Evolutionary conservation across 257 asterid species (phyloP), one percentile per base, ranked within the genome.

Genomic region (Solanum lycopersicoides): DNA sequence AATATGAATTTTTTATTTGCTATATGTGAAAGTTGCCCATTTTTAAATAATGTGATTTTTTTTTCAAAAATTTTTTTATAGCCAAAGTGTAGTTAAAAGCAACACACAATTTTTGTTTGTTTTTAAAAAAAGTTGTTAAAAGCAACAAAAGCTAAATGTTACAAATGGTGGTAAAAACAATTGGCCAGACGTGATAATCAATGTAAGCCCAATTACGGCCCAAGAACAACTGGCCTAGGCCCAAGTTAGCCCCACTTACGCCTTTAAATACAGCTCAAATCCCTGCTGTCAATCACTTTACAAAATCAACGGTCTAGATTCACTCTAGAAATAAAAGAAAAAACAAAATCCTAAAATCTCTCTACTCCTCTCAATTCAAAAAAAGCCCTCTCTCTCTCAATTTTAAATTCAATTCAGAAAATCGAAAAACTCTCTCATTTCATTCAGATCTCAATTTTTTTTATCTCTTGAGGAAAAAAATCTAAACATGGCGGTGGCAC

Each of bases 401-500:
- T 34, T 68, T 41, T 25, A 59, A 59, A 50, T 39, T 76, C 60
- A 47, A 18, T 56, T 56, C 50, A 50, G 44, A 23, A 37, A 85
- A 86, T 53, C 63, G 30, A 42, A 41, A 44, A 37, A 53, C n/a
- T 35, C 39, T 10, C 77, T 72, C 80, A 72, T 18, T 72, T 25
- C 88, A 14, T 37, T 13, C 79, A 73, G 28, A 50, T 76, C 85
- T 68, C 47, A n/a, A n/a, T n/a, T n/a, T n/a, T n/a, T n/a, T n/a
- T n/a, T n/a, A n/a, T n/a, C n/a, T n/a, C n/a, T n/a, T n/a, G 56
- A 88, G 63, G 12, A 74, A 11, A 30, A 34, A 20, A 13, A 42
- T 37, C 76, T 16, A 83, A 83, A 15, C 75, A 88, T 88, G 93
- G 92, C 92, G 39, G 84, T 88, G 59, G 66, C 87, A 88, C 86